A percentile compares a stretch with the other conserved stretches of the same genome.
Evolutionary conservation across 768 basidiomycete species (phyloP).

Genomic region (Infundibulicybe gibba): DNA sequence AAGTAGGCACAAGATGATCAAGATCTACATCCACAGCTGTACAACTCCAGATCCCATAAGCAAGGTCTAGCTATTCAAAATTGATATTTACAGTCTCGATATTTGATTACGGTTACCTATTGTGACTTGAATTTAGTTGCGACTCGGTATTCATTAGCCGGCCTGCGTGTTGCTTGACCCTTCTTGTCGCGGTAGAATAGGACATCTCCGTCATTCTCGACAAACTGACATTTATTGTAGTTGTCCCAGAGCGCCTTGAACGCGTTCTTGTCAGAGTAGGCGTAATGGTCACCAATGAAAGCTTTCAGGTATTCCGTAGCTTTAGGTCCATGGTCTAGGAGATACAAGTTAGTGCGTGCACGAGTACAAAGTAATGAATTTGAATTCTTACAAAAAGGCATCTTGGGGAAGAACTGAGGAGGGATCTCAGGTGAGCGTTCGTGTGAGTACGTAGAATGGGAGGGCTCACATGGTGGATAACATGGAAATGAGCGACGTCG

Average conservation of each 20-base stretch:
- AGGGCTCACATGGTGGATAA: conserved; percentile 50
- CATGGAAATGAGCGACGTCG: conserved; percentile 61
- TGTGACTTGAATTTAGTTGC: conserved; percentile 7
- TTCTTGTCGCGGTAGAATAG: conserved; percentile 43
- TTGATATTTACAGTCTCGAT: background rate
- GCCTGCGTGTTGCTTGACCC: conserved; percentile 32
- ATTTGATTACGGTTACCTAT: background rate
- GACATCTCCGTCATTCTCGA: conserved; percentile 50
- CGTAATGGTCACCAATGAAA: conserved; percentile 50
- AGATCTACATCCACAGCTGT: no score
- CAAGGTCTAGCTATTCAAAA: no score
- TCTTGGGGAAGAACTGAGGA: conserved; percentile 55
- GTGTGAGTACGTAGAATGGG: background rate
- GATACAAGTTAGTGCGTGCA: background rate
- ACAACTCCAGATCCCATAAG: no score
- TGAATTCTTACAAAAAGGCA: conserved; percentile 59
- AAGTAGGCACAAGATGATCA: no score
- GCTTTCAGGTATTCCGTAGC: conserved; percentile 46
- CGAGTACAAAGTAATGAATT: conserved; percentile 1
- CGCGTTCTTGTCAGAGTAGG: conserved; percentile 31
- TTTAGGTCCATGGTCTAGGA: conserved; percentile 44
- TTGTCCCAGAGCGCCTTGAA: conserved; percentile 49
- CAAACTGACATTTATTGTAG: conserved; percentile 56
- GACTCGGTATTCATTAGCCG: conserved; percentile 19
- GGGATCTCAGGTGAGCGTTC: background rate